Evolutionary conservation across 2,329 filamentous ascomycete genomes (phyloP), one percentile per base, ranked within the genome.

Genomic region (Onygenales sp.): DNA sequence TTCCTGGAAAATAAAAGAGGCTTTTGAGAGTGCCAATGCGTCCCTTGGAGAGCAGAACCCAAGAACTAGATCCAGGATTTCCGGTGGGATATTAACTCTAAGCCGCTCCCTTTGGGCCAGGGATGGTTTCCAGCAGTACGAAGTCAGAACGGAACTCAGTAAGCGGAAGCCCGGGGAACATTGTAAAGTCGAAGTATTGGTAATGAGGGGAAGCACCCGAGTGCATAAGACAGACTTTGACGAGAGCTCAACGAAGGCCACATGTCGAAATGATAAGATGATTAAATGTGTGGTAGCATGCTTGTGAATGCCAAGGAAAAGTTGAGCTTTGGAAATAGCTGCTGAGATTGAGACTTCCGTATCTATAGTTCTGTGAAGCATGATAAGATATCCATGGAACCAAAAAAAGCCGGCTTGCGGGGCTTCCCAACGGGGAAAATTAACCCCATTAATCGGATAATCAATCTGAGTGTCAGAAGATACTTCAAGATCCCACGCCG

Each of bases 151-250:
- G 10, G 54, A 55, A 41, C 46, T 41, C 14, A 67, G 55, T 33
- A 54, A 51, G 35, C 58, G 62, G 50, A 65, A 64, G 2, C 61
- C 60, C 43, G 60, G 59, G 7, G 63, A 64, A 51, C 59, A 62
- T 53, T 58, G 53, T 7, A n/a, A 32, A 53, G 60, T 60, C 21
- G 63, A 64, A 0, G 1, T 31, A 33, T 61, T 60, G 10, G 51
- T 41, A 43, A 64, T 49, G n/a, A 63, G 49, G 43, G 43, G 46
- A 9, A 63, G 14, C 32, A 43, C 44, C 27, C 51, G n/a, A 41
- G 58, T 54, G 21, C 32, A 43, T 42, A 52, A 52, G 47, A 56
- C 13, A 41, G 36, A 52, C n/a, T 55, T 47, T 13, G 36, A 39
- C 31, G 54, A 59, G 50, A 61, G 9, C 43, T 63, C 57, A 50